A percentile compares a stretch with the other conserved stretches of the same genome.
Evolutionary conservation across 1,284 basidiomycete genomes (phyloP).

Genomic region (Ceratobasidium papillatum): DNA sequence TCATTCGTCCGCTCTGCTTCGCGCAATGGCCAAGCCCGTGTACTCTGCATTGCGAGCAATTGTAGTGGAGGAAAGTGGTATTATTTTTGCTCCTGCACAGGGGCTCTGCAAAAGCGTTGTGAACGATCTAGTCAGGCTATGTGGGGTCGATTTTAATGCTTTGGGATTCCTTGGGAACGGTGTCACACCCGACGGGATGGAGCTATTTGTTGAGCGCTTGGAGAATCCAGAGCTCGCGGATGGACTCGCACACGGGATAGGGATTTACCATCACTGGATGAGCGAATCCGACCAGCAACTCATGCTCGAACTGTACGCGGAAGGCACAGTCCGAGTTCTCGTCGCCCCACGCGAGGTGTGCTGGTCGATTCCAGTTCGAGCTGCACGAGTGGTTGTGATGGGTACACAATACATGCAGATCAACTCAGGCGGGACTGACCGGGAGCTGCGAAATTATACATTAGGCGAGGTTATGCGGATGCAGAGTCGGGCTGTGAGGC

Average conservation of each 20-base stretch:
- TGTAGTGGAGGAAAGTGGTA: conserved; percentile 60
- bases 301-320: conserved; percentile 84
- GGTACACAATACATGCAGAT: conserved; percentile 86
- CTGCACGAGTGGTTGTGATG: conserved; percentile 86
- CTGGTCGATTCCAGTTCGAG: conserved; percentile 86
- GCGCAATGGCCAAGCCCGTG: conserved; percentile 91
- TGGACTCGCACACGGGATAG: conserved; percentile 87
- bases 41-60: conserved; percentile 65
- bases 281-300: conserved; percentile 74
- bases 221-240: conserved; percentile 74
- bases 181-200: conserved; percentile 64
- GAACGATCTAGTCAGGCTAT: conserved; percentile 86
- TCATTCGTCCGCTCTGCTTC: conserved; percentile 87
- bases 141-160: conserved; percentile 78
- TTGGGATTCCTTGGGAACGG: conserved; percentile 74
- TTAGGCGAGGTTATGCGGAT: conserved; percentile 87
- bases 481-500: conserved; percentile 85
- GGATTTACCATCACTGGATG: conserved; percentile 84
- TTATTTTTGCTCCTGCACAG: conserved; percentile 92
- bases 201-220: conserved; percentile 69
- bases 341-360: conserved; percentile 84
- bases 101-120: conserved; percentile 82
- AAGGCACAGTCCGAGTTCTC: conserved; percentile 83
- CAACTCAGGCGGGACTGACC: conserved; percentile 56
- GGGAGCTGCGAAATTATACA: conserved; percentile 80